Conservation (phyloP, 1,284 basidiomycete species). For the Anthracocystis panici-leucophaei region DNA sequence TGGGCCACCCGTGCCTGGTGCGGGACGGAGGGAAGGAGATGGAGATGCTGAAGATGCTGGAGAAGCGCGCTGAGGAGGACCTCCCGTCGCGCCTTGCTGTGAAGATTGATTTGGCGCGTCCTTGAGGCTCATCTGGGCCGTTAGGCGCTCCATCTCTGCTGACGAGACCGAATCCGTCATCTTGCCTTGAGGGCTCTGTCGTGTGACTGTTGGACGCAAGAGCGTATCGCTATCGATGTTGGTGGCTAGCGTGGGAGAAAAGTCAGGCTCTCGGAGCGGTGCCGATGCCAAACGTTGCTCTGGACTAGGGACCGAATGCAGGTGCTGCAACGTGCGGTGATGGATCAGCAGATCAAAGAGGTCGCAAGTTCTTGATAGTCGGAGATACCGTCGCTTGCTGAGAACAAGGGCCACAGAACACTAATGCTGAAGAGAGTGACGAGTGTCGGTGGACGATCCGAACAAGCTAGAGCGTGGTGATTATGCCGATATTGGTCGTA, state of each 20-base stretch:
- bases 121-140: slow-evolving; percentile 45
- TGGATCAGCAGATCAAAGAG: neutral
- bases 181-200: neutral
- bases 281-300: neutral
- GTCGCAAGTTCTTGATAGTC: neutral
- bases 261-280: neutral
- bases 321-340: too few species aligned
- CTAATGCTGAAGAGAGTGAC: neutral
- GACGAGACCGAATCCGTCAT: slow-evolving; percentile 37
- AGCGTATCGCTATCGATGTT: neutral
- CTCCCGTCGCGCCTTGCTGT: slow-evolving; percentile 36
- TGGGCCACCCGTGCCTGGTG: slow-evolving; percentile 22
- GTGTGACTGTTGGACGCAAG: neutral
- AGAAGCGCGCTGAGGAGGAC: slow-evolving; percentile 29
- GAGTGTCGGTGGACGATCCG: neutral
- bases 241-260: slow-evolving; percentile 3
- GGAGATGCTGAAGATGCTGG: slow-evolving; percentile 11
- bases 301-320: too few species aligned
- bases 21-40: slow-evolving; percentile 20
- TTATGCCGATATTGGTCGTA: neutral
- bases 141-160: slow-evolving; percentile 42
- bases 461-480: neutral
- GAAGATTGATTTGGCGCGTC: slow-evolving; percentile 12
- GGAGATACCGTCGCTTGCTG: neutral
- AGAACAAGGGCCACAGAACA: too few species aligned